A percentile compares a stretch with the other conserved stretches of the same genome.
These are phyloP conservation scores for Rhododendron kiyosumense DNA, from an alignment of 148 eudicot species.

Conservation along the genomic window DNA sequence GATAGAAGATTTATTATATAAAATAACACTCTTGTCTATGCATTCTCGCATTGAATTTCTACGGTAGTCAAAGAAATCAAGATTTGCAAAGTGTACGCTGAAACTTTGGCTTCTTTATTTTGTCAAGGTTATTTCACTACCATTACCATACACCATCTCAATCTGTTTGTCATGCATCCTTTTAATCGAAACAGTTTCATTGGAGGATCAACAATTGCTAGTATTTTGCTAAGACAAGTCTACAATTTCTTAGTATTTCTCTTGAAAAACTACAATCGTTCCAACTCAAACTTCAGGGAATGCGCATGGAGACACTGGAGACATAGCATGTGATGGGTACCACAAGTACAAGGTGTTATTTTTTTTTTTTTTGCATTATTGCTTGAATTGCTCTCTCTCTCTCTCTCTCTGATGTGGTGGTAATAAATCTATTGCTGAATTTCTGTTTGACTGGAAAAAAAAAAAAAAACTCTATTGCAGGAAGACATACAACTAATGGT, in stretches of 20 bases:
- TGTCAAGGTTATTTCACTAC: background rate
- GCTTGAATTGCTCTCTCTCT: background rate
- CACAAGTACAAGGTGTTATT: conserved; percentile 58
- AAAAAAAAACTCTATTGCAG: conserved; percentile 18
- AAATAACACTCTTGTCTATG: background rate
- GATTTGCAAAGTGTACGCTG: background rate
- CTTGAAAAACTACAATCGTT: background rate
- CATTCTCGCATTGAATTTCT: background rate
- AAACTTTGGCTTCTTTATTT: background rate
- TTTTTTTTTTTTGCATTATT: background rate
- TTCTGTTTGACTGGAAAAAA: too few relatives aligned
- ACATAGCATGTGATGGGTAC: conserved; percentile 51
- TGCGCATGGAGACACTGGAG: conserved; percentile 31
- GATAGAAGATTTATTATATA: too few relatives aligned
- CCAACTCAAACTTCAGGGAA: conserved; percentile 19
- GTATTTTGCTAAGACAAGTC: background rate
- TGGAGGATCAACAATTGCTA: background rate
- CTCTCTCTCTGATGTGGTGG: background rate
- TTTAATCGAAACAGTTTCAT: background rate
- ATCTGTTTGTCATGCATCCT: background rate
- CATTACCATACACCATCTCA: background rate
- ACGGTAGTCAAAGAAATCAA: background rate
- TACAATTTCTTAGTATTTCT: background rate
- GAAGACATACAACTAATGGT: conserved; percentile 59
- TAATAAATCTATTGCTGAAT: conserved; percentile 2